These are phyloP conservation scores for Emydomyces testavorans DNA, from an alignment of 2,329 filamentous ascomycete genomes.

Conservation along the genomic window DNA sequence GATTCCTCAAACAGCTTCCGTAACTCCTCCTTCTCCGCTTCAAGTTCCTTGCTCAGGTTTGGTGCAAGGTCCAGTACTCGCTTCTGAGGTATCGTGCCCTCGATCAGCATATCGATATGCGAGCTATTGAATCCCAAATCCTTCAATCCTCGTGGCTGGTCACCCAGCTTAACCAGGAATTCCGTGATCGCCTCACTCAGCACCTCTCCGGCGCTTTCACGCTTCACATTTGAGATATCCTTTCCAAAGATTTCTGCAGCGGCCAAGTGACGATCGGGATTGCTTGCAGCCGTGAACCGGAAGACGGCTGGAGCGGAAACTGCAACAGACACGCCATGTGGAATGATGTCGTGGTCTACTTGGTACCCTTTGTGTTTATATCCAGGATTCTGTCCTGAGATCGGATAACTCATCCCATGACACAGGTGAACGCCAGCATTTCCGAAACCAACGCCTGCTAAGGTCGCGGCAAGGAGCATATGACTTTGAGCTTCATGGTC, in stretches of 20 bases:
- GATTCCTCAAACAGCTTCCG: slow-evolving; percentile 55
- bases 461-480: slow-evolving; percentile 88
- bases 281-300: slow-evolving; percentile 79
- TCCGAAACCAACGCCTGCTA: slow-evolving; percentile 92
- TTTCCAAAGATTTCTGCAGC: slow-evolving; percentile 87
- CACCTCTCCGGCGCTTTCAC: slow-evolving; percentile 79
- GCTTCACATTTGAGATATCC: slow-evolving; percentile 76
- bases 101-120: slow-evolving; percentile 73
- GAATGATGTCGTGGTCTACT: slow-evolving; percentile 67
- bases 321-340: slow-evolving; percentile 89
- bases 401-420: slow-evolving; percentile 93
- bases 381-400: slow-evolving; percentile 84
- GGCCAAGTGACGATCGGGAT: slow-evolving; percentile 79
- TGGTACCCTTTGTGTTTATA: slow-evolving; percentile 85
- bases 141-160: slow-evolving; percentile 79
- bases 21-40: slow-evolving; percentile 61
- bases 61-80: slow-evolving; percentile 87
- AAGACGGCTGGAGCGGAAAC: slow-evolving; percentile 91
- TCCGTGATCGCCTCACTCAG: slow-evolving; percentile 68
- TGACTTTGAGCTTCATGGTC: slow-evolving; percentile 86
- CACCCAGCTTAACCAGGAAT: slow-evolving; percentile 73
- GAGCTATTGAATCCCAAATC: slow-evolving; percentile 64
- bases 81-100: slow-evolving; percentile 86
- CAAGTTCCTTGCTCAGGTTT: slow-evolving; percentile 57
- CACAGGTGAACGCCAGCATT: slow-evolving; percentile 91